These are phyloP conservation scores for Chytriomyces confervae DNA, from an alignment of 192 early-diverging fungal genomes.

Conservation along the genomic window DNA sequence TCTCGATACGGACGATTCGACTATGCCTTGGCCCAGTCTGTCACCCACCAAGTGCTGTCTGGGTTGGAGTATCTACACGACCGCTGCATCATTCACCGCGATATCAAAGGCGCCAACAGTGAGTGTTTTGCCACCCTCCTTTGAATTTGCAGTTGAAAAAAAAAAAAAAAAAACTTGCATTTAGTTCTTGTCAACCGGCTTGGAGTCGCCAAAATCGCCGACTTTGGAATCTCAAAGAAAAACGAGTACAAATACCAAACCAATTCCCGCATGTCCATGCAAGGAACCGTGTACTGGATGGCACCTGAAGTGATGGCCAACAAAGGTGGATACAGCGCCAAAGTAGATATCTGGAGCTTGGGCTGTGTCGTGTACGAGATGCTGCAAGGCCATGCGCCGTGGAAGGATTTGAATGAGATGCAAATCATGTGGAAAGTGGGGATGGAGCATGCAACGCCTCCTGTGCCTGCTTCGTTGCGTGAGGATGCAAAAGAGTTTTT, in stretches of 20 bases:
- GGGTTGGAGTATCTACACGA: conserved; percentile 95
- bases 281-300: conserved; percentile 99
- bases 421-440: conserved; percentile 78
- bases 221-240: conserved; percentile 99
- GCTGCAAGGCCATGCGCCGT: conserved; percentile 96
- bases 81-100: conserved; percentile 94
- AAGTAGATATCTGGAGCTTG: conserved; percentile 75
- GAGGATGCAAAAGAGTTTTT: conserved; percentile 67
- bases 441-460: conserved; percentile 76
- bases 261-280: conserved; percentile 72
- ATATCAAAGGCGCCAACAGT: conserved; percentile 97
- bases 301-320: conserved; percentile 98
- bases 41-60: conserved; percentile 88
- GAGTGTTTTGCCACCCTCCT: background rate
- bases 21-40: conserved; percentile 79
- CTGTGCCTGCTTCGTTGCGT: conserved; percentile 66
- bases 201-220: conserved; percentile 95
- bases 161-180: background rate
- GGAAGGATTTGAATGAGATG: conserved; percentile 58
- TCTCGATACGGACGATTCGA: conserved; percentile 88
- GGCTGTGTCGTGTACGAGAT: conserved; percentile 98
- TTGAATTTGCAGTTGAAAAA: too few species aligned
- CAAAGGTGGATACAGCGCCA: conserved; percentile 83
- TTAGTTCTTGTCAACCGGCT: conserved; percentile 82
- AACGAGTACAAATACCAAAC: conserved; percentile 61